Evolutionary conservation across 768 basidiomycete species (phyloP).

Genomic region (Gautieria morchelliformis): DNA sequence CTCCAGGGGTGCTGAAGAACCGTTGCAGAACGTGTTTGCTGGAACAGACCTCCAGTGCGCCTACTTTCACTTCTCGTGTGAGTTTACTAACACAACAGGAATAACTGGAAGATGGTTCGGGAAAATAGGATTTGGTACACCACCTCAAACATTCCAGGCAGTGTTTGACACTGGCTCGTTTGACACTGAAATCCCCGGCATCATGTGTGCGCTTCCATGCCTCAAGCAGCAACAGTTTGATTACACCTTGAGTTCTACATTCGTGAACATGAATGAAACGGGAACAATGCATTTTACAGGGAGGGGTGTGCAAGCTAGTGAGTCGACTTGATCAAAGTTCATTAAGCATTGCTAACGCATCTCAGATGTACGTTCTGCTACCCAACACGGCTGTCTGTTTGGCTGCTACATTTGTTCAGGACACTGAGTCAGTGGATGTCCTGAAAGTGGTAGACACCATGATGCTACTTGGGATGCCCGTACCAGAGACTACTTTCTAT

Average conservation of each 20-base stretch:
- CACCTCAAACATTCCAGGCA: conserved; percentile 37
- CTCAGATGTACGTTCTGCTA: background rate
- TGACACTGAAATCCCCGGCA: conserved; percentile 42
- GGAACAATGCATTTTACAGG: conserved; percentile 47
- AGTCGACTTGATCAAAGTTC: background rate
- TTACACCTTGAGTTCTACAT: conserved; percentile 40
- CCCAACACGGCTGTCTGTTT: background rate
- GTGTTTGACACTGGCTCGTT: conserved; percentile 51
- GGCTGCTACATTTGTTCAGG: background rate
- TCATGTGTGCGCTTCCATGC: conserved; percentile 37
- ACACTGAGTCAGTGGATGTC: background rate
- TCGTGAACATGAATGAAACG: conserved; percentile 32
- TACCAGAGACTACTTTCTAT: conserved; percentile 31
- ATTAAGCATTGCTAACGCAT: background rate
- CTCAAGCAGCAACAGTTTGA: conserved; percentile 37
- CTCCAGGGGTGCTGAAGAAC: background rate
- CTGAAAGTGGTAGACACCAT: conserved; percentile 35
- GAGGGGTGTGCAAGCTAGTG: conserved; percentile 5
- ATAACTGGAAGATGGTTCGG: conserved; percentile 37
- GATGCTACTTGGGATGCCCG: conserved; percentile 34
- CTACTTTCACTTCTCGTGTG: background rate
- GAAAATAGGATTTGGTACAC: conserved; percentile 44
- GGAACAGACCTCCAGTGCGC: conserved; percentile 51
- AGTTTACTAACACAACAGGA: background rate
- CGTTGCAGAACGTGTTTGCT: conserved; percentile 29